A percentile compares a stretch with the other conserved stretches of the same genome.
phyloP scores from a whole-genome alignment of 805 yeast genomes.

The Wickerhamiella sergipiensis region DNA sequence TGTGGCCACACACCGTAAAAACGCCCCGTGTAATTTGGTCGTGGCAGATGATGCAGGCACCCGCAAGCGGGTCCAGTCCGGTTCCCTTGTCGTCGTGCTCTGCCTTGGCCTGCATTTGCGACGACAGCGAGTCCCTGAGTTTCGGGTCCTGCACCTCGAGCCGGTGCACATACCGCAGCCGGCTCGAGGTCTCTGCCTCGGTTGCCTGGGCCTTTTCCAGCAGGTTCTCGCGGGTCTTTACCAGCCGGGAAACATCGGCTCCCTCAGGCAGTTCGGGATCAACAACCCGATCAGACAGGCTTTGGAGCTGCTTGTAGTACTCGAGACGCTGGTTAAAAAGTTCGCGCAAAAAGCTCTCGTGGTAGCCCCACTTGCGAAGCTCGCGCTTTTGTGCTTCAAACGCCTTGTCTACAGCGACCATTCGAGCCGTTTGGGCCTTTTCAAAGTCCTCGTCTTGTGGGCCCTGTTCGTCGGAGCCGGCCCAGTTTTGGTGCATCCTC shows the following conservation, averaged over 20 bases:
- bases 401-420: neutral
- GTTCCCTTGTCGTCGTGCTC: neutral
- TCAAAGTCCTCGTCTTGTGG: neutral
- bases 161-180: conserved; percentile 17
- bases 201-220: conserved; percentile 4
- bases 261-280: conserved; percentile 29
- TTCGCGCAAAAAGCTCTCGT: conserved; percentile 38
- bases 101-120: neutral
- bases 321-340: conserved; percentile 69
- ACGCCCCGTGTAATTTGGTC: conserved; percentile 59
- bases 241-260: conserved; percentile 16
- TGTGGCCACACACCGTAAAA: conserved; percentile 83
- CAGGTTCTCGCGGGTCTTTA: conserved; percentile 15
- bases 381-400: conserved; percentile 28
- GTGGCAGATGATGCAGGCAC: conserved; percentile 68
- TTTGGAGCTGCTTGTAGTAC: conserved; percentile 76
- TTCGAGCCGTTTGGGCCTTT: neutral
- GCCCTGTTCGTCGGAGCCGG: neutral
- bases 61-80: conserved; percentile 1
- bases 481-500: neutral
- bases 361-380: conserved; percentile 31
- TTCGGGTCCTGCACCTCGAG: conserved; percentile 7
- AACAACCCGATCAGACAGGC: conserved; percentile 68
- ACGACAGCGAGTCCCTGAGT: neutral
- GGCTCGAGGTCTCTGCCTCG: conserved; percentile 6